These are phyloP conservation scores for Candida ponderosae DNA, from an alignment of 805 yeast genomes.

Conservation along the genomic window DNA sequence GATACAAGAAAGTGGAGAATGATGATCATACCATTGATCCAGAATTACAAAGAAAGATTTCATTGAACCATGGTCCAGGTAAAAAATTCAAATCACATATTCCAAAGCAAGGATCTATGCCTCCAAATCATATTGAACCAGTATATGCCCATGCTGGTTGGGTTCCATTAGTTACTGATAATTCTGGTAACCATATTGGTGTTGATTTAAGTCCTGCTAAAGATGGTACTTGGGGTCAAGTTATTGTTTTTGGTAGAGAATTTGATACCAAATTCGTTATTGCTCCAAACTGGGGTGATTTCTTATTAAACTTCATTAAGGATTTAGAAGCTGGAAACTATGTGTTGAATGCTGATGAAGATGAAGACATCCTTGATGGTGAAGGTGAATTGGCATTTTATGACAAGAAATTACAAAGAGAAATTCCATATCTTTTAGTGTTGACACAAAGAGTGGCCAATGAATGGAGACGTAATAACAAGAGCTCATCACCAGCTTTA, in stretches of 20 bases:
- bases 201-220: conserved; percentile 81
- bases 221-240: conserved; percentile 80
- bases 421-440: conserved; percentile 34
- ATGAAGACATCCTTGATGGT: conserved; percentile 61
- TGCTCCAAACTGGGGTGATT: conserved; percentile 86
- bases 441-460: conserved; percentile 25
- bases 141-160: conserved; percentile 86
- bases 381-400: conserved; percentile 70
- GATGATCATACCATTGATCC: conserved; percentile 9
- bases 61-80: conserved; percentile 7
- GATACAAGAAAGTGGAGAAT: conserved; percentile 17
- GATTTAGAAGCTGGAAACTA: conserved; percentile 83
- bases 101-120: conserved; percentile 61
- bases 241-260: conserved; percentile 89
- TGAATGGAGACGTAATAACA: conserved; percentile 8
- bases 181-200: conserved; percentile 86
- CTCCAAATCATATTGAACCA: conserved; percentile 64
- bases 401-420: conserved; percentile 46
- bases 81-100: conserved; percentile 31
- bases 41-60: conserved; percentile 15
- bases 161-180: conserved; percentile 88
- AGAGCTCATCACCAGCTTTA: conserved; percentile 4
- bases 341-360: conserved; percentile 49
- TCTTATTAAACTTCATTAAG: conserved; percentile 72
- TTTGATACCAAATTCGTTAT: conserved; percentile 84